phyloP scores from a whole-genome alignment of 306 rosid species.

The Vachellia collinsii region DNA sequence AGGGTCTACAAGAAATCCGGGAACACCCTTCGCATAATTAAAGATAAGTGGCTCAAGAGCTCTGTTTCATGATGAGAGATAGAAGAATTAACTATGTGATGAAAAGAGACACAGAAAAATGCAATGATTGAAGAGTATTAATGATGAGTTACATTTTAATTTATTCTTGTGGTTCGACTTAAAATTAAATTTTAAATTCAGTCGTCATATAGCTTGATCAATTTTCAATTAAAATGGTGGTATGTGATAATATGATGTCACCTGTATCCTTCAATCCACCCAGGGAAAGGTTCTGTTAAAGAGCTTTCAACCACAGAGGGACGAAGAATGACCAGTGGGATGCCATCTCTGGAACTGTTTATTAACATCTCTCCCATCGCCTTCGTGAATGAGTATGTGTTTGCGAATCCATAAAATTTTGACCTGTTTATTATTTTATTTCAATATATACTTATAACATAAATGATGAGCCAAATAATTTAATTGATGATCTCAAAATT shows the following conservation, averaged over 20 bases:
- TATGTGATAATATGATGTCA: neutral
- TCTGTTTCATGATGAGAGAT: conserved; percentile 28
- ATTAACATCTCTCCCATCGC: conserved; percentile 40
- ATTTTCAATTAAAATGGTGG: neutral
- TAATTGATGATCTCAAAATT: no score
- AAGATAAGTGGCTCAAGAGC: conserved; percentile 60
- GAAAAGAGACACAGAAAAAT: neutral
- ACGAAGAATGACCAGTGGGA: conserved; percentile 54
- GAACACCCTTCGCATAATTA: conserved; percentile 59
- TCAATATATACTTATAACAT: neutral
- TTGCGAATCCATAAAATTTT: conserved; percentile 58
- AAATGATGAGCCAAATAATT: neutral
- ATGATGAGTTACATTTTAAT: neutral
- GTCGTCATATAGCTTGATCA: neutral
- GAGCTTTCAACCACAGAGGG: conserved; percentile 60
- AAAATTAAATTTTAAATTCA: neutral
- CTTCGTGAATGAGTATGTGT: conserved; percentile 56
- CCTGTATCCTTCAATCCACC: conserved; percentile 66
- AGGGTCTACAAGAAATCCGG: conserved; percentile 51
- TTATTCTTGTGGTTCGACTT: neutral
- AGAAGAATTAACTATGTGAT: neutral
- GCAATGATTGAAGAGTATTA: neutral
- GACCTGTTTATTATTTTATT: conserved; percentile 36
- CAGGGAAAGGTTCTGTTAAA: conserved; percentile 56
- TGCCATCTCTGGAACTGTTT: conserved; percentile 45